Conservation (phyloP, 345 rosid genomes). For the Heritiera fomes region DNA sequence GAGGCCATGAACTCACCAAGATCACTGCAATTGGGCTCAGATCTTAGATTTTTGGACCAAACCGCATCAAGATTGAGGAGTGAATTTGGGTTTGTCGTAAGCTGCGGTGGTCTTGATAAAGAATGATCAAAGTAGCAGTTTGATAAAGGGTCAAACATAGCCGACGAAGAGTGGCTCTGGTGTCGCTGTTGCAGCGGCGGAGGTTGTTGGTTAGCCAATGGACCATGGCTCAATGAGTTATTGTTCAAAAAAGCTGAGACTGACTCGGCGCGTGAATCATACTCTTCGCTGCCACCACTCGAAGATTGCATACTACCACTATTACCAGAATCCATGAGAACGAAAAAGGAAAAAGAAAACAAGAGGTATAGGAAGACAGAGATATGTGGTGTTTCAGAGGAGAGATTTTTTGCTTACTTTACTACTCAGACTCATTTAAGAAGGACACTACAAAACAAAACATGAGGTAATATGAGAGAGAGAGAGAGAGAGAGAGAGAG, state of each 20-base stretch:
- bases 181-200: slow-evolving; percentile 41
- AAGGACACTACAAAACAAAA: slow-evolving; percentile 25
- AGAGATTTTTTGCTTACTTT: slow-evolving; percentile 18
- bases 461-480: slow-evolving; percentile 13
- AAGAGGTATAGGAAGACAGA: slow-evolving; percentile 23
- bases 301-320: slow-evolving; percentile 85
- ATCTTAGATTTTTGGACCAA: slow-evolving; percentile 54
- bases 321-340: slow-evolving; percentile 73
- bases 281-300: slow-evolving; percentile 77
- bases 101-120: slow-evolving; percentile 33
- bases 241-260: slow-evolving; percentile 54
- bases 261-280: slow-evolving; percentile 69
- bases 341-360: background rate
- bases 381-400: slow-evolving; percentile 21
- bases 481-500: slow-evolving; percentile 8
- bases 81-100: slow-evolving; percentile 34
- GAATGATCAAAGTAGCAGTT: slow-evolving; percentile 65
- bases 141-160: slow-evolving; percentile 51
- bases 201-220: slow-evolving; percentile 33
- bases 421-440: slow-evolving; percentile 28
- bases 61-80: slow-evolving; percentile 54
- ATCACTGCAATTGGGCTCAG: slow-evolving; percentile 53
- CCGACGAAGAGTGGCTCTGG: slow-evolving; percentile 31
- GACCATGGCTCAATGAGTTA: slow-evolving; percentile 22
- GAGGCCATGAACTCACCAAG: slow-evolving; percentile 47